Evolutionary conservation across 345 rosid genomes (phyloP), one percentile per base, ranked within the genome.

Genomic region (Populus euphratica): DNA sequence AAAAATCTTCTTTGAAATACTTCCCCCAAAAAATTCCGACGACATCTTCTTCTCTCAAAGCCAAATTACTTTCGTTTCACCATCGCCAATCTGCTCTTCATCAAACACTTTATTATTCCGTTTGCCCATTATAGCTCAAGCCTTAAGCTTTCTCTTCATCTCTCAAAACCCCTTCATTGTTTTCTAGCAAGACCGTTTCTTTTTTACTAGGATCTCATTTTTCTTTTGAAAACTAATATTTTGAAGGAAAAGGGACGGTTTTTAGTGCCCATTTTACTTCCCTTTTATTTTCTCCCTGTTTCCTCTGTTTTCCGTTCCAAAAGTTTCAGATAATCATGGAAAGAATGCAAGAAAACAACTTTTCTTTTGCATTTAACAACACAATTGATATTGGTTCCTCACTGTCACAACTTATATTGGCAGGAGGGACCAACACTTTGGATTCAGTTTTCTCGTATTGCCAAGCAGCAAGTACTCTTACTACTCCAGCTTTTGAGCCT

Each of bases 391-490:
- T 88, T 17, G 84, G 96, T 68, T 83, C 92, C 18, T 85, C 93
- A 12, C 84, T 96, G 7, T 96, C 98, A 7, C 88, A 91, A 59
- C 88, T 96, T 74, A 90, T 96, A 81, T 49, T 96, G 79, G 81
- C 86, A 5, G 93, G 94, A 65, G 96, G 97, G 64, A 85, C 86
- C 80, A 92, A 85, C 89, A 82, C 97, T 49, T 77, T 96, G 8
- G 99, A 96, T 63, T 93, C 99, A 4, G 89, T 96, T 67, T 92
- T 96, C 88, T 91, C 99, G 68, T 79, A 76, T 73, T 85, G 88
- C 82, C 31, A 82, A n/a, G 81, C 88, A 23, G 72, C 83, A 31
- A 67, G 74, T 1, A 41, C 80, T 43, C 36, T 77, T 21, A 29
- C 72, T 52, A 33, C 54, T 68, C 80, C 86, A 49, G 76, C 29